These are phyloP conservation scores for Monilinia polystroma DNA, from an alignment of 2,329 filamentous ascomycete species.

Conservation along the genomic window DNA sequence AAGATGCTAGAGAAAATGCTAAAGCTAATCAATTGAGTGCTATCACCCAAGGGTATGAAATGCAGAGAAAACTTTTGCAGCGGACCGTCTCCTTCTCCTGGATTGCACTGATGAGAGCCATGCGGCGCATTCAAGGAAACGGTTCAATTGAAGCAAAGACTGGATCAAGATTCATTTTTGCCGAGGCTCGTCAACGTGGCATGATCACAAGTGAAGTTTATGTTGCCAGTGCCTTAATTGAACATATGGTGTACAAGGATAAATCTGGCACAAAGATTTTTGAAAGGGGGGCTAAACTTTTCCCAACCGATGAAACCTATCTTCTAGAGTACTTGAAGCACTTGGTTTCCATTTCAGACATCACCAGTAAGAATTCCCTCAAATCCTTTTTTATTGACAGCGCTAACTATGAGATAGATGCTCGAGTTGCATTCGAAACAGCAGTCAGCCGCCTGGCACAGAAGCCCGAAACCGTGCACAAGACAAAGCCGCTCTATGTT, in stretches of 20 bases:
- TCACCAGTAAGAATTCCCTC: constrained; percentile 70
- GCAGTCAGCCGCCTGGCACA: constrained; percentile 79
- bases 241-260: constrained; percentile 95
- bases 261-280: constrained; percentile 92
- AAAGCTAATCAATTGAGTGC: constrained; percentile 61
- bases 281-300: constrained; percentile 87
- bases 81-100: constrained; percentile 88
- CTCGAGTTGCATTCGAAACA: constrained; percentile 92
- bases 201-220: constrained; percentile 94
- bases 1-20: constrained; percentile 44
- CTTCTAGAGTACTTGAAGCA: constrained; percentile 96
- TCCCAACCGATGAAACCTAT: constrained; percentile 90
- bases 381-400: neutral
- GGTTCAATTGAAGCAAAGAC: constrained; percentile 47
- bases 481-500: constrained; percentile 79
- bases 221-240: constrained; percentile 86
- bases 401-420: constrained; percentile 58
- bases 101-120: constrained; percentile 91
- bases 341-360: constrained; percentile 85
- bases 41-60: constrained; percentile 65
- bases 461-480: constrained; percentile 70
- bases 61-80: constrained; percentile 73
- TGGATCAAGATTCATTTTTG: constrained; percentile 85
- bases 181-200: constrained; percentile 81
- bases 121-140: constrained; percentile 90